These are phyloP conservation scores for Articulospora tetracladia DNA, from an alignment of 495 filamentous ascomycete species.

Conservation along the genomic window DNA sequence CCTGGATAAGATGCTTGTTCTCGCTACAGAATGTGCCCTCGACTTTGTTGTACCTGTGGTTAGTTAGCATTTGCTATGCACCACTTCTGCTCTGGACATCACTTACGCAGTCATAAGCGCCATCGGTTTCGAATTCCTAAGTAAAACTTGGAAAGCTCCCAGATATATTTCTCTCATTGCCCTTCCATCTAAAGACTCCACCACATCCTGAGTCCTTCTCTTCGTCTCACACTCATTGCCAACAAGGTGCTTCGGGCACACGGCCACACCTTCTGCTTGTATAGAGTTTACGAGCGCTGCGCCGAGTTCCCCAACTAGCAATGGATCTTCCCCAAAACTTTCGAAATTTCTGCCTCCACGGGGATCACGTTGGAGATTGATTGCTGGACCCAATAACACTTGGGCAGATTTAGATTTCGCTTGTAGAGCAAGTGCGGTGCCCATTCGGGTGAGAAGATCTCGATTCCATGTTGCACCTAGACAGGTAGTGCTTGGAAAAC, in stretches of 20 bases:
- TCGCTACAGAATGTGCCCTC: constrained; percentile 65
- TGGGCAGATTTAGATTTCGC: neutral
- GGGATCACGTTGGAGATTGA: constrained; percentile 10
- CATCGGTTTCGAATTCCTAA: constrained; percentile 48
- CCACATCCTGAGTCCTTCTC: constrained; percentile 40
- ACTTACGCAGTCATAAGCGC: constrained; percentile 51
- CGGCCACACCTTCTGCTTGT: constrained; percentile 26
- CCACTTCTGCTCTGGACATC: neutral
- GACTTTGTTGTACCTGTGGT: constrained; percentile 56
- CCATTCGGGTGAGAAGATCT: neutral
- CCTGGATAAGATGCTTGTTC: constrained; percentile 58
- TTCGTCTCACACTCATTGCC: constrained; percentile 31
- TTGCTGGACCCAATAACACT: constrained; percentile 7
- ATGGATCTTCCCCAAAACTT: constrained; percentile 59
- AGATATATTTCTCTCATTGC: constrained; percentile 62
- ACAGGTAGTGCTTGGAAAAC: constrained; percentile 8
- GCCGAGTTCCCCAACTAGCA: constrained; percentile 26
- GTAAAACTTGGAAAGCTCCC: constrained; percentile 54
- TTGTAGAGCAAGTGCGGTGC: constrained; percentile 1
- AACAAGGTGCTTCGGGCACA: constrained; percentile 32
- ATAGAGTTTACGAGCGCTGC: constrained; percentile 24
- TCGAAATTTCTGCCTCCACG: constrained; percentile 57
- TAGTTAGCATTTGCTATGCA: neutral
- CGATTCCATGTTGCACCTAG: constrained; percentile 7
- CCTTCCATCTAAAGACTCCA: constrained; percentile 41